Percentiles rank a stretch among this genome's conserved stretches.
These are phyloP conservation scores for Flaveria linearis DNA, from an alignment of 129 eudicot species.

Conservation along the genomic window DNA sequence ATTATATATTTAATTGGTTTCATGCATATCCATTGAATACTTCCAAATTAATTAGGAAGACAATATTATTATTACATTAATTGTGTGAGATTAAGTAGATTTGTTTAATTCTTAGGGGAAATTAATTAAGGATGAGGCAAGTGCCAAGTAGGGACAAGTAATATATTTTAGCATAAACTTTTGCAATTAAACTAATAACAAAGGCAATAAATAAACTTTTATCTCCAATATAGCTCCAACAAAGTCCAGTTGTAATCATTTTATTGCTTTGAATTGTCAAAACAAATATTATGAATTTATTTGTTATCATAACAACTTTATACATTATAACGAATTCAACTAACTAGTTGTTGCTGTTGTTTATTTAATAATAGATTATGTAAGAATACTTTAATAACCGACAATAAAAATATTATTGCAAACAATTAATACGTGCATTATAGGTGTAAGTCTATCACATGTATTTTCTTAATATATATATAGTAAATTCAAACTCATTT, in stretches of 20 bases:
- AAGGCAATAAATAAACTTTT: not conserved
- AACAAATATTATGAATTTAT: conserved; percentile 1
- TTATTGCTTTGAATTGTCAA: not conserved
- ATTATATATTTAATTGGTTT: not conserved
- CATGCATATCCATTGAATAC: not conserved
- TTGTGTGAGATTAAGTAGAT: not conserved
- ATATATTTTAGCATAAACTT: not conserved
- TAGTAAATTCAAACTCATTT: no score
- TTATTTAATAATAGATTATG: not conserved
- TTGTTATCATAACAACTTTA: conserved; percentile 17
- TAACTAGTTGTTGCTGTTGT: conserved; percentile 12
- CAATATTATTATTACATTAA: not conserved
- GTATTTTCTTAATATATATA: no score
- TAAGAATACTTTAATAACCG: not conserved
- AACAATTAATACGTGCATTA: not conserved
- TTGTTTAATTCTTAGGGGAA: not conserved
- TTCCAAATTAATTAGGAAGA: not conserved
- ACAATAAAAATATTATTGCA: not conserved
- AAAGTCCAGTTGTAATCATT: not conserved
- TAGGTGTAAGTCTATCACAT: not conserved
- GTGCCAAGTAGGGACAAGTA: conserved; percentile 4
- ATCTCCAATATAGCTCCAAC: not conserved
- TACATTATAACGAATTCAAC: not conserved
- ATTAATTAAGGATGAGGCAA: not conserved
- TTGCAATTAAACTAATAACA: conserved; percentile 15